Evolutionary conservation across 257 asterid species (phyloP), one percentile per base, ranked within the genome.

Genomic region (Solanum gracilifrons): DNA sequence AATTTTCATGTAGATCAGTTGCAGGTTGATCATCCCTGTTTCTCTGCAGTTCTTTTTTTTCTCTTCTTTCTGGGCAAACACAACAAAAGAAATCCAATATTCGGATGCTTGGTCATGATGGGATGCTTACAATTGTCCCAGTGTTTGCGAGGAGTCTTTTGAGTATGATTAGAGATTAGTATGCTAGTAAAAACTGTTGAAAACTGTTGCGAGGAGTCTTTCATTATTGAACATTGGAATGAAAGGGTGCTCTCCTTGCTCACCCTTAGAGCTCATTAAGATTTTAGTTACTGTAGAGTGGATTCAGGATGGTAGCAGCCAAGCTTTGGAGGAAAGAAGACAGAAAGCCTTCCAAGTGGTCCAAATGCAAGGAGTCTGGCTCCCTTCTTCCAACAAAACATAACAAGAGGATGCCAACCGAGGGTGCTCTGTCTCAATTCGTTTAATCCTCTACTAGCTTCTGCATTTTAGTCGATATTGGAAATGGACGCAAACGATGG

Each of bases 261-360:
- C 43, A 39, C 43, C 43, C 43, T 39, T 39, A 33, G 99, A 95
- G 92, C 94, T 97, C 88, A 92, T 92, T 51, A 91, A 93, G 25
- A 79, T 93, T 64, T 84, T 92, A 80, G 91, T 92, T 87, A 86
- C 95, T 83, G 90, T 89, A 62, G 93, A 92, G 94, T 20, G 96
- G 98, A 66, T 88, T 92, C 48, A 93, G 90, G 86, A 89, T 88
- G 48, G 84, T 94, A 87, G 96, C 93, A 72, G 92, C 95, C 73
- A 95, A 91, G 94, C 91, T 97, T 41, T 92, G 99, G 99, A 93
- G 87, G 84, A 90, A 93, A 72, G 96, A 94, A 46, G 97, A 92
- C 51, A 94, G 92, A 88, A 95, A 93, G 89, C 86, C 87, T 23
- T 89, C 91, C 51, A 94, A 92, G 88, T 92, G 98, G 98, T 72